Percentiles rank a stretch among this genome's conserved stretches.
Evolutionary conservation across 2,329 filamentous ascomycete genomes (phyloP).

Genomic region (Chrysoporthe puriensis): DNA sequence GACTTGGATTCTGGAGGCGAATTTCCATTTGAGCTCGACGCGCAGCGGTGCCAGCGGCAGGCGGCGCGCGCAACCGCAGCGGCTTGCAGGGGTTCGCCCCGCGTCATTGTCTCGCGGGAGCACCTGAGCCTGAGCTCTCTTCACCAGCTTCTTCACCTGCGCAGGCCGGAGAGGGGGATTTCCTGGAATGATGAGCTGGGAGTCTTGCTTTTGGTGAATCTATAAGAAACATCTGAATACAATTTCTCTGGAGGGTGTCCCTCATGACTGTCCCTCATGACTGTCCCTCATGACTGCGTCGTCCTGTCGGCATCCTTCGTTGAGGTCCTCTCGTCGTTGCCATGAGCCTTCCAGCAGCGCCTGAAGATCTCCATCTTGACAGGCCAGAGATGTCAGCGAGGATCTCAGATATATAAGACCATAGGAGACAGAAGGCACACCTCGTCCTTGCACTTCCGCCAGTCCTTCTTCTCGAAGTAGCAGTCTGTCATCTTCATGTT

Average conservation of each 20-base stretch:
- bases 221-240: neutral
- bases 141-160: neutral
- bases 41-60: neutral
- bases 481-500: constrained; percentile 92
- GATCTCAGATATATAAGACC: neutral
- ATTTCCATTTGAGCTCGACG: constrained; percentile 3
- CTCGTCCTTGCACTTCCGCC: constrained; percentile 86
- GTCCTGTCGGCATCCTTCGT: constrained; percentile 64
- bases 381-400: constrained; percentile 13
- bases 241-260: neutral
- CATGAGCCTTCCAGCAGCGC: constrained; percentile 87
- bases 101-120: neutral
- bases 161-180: neutral
- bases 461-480: constrained; percentile 95
- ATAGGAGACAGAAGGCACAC: constrained; percentile 55
- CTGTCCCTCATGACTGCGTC: neutral
- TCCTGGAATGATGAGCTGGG: neutral
- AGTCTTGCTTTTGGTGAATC: neutral
- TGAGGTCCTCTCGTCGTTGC: constrained; percentile 82
- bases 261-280: too few relatives aligned
- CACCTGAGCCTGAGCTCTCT: too few relatives aligned
- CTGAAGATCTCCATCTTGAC: constrained; percentile 85
- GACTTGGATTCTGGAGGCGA: constrained; percentile 11
- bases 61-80: neutral
- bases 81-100: neutral